Evolutionary conservation across 2,329 filamentous ascomycete species (phyloP), one percentile per base, ranked within the genome.

Genomic region (Aotearoamyces nothofagi): DNA sequence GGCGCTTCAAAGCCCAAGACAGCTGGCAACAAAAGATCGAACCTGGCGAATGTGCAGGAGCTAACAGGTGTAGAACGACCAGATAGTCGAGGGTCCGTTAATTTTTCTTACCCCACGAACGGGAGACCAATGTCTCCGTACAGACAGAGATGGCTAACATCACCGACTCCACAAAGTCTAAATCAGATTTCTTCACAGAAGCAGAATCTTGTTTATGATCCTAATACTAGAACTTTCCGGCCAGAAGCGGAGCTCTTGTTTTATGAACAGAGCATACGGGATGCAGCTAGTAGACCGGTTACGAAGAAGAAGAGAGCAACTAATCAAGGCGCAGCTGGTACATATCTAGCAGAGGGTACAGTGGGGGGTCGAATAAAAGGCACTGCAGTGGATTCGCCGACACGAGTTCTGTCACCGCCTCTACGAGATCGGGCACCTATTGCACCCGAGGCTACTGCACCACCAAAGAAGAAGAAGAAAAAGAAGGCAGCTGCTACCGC

Each of bases 151-250:
- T 34, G 33, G 41, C 46, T 50, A 50, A 49, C 47, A 44, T 43
- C 37, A 42, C 35, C 35, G 22, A 33, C 39, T 26, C 33, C 31
- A 25, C 36, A 34, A 47, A 50, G 45, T 36, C 19, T 36, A 35
- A 40, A 39, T 35, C 30, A 23, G 24, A 34, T 42, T 32, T 38
- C 32, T 30, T 41, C 44, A 24, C 39, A 38, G 45, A 55, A 23
- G 53, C 60, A 61, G 38, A 47, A 54, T 17, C 40, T 78, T 47
- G 64, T 78, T 26, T 72, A 73, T 41, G 71, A 76, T 37, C 59
- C 69, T n/a, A 75, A 76, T 39, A 73, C 72, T 10, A 60, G 71
- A 39, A 64, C 71, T 34, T 71, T 75, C 58, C 57, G 76, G 3
- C 59, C 63, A 3, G 60, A 52, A 29, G 47, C 45, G 5, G 54